Base-by-base conservation (phyloP, 176 grass and related monocot species). In the Eragrostis nindensis region DNA sequence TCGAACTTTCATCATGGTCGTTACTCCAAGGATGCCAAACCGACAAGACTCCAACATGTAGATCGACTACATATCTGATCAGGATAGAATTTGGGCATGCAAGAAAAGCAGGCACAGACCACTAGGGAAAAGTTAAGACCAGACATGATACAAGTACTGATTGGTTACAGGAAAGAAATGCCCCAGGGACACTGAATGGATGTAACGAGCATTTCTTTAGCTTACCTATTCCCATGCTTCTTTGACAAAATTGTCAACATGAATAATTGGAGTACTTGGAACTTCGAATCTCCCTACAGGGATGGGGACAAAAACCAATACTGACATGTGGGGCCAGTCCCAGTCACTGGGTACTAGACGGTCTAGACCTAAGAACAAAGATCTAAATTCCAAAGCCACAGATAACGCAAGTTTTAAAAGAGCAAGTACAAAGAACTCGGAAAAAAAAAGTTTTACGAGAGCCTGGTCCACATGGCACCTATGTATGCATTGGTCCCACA, bases 161-260 rank as follows among this genome's bases (percentile, higher is more conserved):
- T 19, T 74, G 82, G 19, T 52, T 50, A 54, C 43, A 63, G 32
- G 19, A 84, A 84, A 69, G 64, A 84, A 69, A 77, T 67, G 70
- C 7, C 67, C 74, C 21, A 40, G 41, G 38, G 74, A 87, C 73
- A 82, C 72, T 29, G 57, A 83, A 64, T 59, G 82, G 75, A 76
- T 42, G 17, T 68, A 45, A 56, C 17, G 39, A 83, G 41, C 74
- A 72, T 66, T 83, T 66, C 24, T 47, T 74, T 75, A 80, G 32
- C 25, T 53, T 62, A 44, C 48, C 62, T 67, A n/a, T 53, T 39
- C 62, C 61, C n/a, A 72, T 75, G 50, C 44, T 80, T 21, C 76
- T 84, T 75, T 84, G 87, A 47, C 76, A 84, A 84, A 75, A 80
- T 84, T 80, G 81, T 84, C 87, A 74, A 84, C 76, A 84, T 62